A percentile compares a stretch with the other conserved stretches of the same genome.
Evolutionary conservation across 2,329 filamentous ascomycete genomes (phyloP).

Genomic region (Colletotrichum lentis): DNA sequence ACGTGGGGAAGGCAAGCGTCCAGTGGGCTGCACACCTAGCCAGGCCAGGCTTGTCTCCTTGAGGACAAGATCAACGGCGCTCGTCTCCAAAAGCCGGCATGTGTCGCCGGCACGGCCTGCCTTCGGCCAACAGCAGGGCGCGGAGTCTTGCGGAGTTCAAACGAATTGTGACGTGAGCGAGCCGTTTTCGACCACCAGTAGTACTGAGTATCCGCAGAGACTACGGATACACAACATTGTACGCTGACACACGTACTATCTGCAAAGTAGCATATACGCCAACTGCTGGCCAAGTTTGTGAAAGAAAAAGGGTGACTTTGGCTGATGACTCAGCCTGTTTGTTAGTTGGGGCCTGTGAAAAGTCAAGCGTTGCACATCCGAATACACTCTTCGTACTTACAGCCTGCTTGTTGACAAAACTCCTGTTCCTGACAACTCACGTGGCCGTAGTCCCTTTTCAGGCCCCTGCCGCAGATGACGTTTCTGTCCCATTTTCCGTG

Average conservation of each 20-base stretch:
- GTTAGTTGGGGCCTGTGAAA: too few species aligned
- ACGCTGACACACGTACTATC: too few species aligned
- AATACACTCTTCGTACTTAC: neutral
- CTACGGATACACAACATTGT: neutral
- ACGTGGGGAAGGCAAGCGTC: constrained; percentile 20
- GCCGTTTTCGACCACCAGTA: too few species aligned
- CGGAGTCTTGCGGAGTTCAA: constrained; percentile 36
- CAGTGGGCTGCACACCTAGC: constrained; percentile 20
- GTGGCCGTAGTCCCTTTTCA: neutral
- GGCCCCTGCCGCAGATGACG: constrained; percentile 5
- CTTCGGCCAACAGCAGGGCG: neutral
- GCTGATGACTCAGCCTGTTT: too few species aligned
- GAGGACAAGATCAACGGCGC: constrained; percentile 6
- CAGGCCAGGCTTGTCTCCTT: constrained; percentile 3
- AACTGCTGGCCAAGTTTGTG: too few species aligned
- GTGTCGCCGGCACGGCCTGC: constrained; percentile 10
- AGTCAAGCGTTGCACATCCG: too few species aligned
- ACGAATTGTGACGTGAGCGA: constrained; percentile 28
- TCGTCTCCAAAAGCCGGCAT: constrained; percentile 12
- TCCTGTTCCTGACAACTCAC: neutral
- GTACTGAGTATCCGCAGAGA: neutral
- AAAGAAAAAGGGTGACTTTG: too few species aligned
- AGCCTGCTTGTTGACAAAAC: too few species aligned
- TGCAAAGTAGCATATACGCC: too few species aligned
- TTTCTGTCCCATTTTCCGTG: constrained; percentile 7